Evolutionary conservation across 257 asterid genomes (phyloP).

Genomic region (Eustoma russellianum): DNA sequence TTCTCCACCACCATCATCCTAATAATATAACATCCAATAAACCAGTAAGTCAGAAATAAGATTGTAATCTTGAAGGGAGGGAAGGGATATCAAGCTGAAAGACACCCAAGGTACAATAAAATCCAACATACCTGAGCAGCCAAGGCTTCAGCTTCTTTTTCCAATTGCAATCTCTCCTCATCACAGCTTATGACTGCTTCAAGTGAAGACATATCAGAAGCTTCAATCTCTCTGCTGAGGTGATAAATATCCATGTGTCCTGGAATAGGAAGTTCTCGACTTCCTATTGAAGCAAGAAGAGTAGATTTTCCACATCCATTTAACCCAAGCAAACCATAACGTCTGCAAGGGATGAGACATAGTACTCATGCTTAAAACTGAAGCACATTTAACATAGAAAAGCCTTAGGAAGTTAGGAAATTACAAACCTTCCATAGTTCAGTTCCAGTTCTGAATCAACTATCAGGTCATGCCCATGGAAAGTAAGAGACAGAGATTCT

Average conservation of each 20-base stretch:
- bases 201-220: conserved; percentile 93
- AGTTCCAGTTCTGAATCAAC: conserved; percentile 93
- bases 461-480: conserved; percentile 95
- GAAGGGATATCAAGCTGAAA: not conserved
- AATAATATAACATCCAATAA: not conserved
- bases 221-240: conserved; percentile 85
- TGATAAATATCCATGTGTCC: conserved; percentile 98
- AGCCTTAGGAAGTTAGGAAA: not conserved
- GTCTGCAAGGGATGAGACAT: conserved; percentile 47
- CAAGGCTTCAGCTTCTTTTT: conserved; percentile 78
- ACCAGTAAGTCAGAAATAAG: not conserved
- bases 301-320: conserved; percentile 98
- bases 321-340: conserved; percentile 94
- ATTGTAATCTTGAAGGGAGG: not conserved
- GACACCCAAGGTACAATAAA: not conserved
- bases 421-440: conserved; percentile 78
- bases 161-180: conserved; percentile 79
- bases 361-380: not conserved
- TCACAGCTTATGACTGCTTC: conserved; percentile 94
- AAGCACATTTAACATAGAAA: not conserved
- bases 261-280: conserved; percentile 92
- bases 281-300: conserved; percentile 85
- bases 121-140: conserved; percentile 52
- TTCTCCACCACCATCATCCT: conserved; percentile 98
- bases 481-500: conserved; percentile 92